Conservation (phyloP, 768 basidiomycete species). For the Lentinus tigrinus region DNA sequence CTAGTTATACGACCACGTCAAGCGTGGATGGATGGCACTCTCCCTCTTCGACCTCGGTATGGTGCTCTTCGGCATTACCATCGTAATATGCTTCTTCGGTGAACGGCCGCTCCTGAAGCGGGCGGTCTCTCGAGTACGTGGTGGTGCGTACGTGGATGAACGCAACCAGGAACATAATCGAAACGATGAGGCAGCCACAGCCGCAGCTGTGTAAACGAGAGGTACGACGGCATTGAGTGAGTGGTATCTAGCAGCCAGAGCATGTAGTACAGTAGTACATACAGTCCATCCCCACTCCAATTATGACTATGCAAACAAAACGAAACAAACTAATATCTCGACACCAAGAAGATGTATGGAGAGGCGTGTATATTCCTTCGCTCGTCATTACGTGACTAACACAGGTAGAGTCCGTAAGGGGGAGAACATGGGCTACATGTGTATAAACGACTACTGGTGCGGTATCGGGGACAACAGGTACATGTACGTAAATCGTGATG, state of each 20-base stretch:
- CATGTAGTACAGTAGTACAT: not conserved
- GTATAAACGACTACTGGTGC: not conserved
- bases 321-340: too few relatives aligned
- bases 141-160: not conserved
- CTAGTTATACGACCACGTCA: slow-evolving; percentile 59
- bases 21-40: slow-evolving; percentile 59
- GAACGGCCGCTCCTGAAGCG: slow-evolving; percentile 22
- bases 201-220: not conserved
- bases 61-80: slow-evolving; percentile 35
- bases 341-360: not conserved
- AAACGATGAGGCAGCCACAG: not conserved
- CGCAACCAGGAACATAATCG: not conserved
- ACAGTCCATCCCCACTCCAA: not conserved
- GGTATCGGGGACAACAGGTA: slow-evolving; percentile 8
- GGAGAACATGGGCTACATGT: slow-evolving; percentile 5
- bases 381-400: not conserved
- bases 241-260: not conserved
- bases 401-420: not conserved
- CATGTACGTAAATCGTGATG: slow-evolving; percentile 11
- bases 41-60: slow-evolving; percentile 48
- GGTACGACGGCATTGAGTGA: not conserved
- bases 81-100: slow-evolving; percentile 51
- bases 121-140: not conserved
- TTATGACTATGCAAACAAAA: not conserved
- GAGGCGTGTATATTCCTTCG: not conserved